These are phyloP conservation scores for Ascoidea rubescens DNA, from an alignment of 805 yeast species.

Conservation along the genomic window DNA sequence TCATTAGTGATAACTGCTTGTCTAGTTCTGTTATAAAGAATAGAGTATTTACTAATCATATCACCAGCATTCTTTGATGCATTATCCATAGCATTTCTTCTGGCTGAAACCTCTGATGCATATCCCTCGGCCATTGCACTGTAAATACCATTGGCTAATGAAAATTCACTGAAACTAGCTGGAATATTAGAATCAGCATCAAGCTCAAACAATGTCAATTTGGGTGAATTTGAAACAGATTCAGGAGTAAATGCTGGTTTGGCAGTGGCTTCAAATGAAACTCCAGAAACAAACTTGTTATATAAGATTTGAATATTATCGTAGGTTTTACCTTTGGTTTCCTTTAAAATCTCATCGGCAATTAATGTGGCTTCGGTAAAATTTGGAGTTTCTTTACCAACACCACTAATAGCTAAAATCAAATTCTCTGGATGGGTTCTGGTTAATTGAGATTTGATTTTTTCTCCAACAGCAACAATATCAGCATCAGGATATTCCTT, in stretches of 20 bases:
- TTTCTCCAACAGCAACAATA: conserved; percentile 86
- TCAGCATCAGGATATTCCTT: conserved; percentile 55
- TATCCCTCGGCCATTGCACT: conserved; percentile 95
- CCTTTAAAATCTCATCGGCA: conserved; percentile 65
- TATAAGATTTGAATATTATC: conserved; percentile 67
- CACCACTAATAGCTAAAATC: conserved; percentile 71
- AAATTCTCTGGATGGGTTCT: conserved; percentile 67
- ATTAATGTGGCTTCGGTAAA: conserved; percentile 82
- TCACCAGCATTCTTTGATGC: conserved; percentile 99
- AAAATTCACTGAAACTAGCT: conserved; percentile 67
- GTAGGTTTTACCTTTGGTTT: conserved; percentile 45
- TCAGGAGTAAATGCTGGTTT: conserved; percentile 54
- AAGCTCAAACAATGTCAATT: conserved; percentile 68
- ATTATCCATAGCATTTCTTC: conserved; percentile 99
- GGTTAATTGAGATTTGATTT: conserved; percentile 74
- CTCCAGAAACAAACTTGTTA: conserved; percentile 80
- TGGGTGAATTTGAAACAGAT: conserved; percentile 73
- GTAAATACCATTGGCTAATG: conserved; percentile 79
- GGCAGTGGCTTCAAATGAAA: conserved; percentile 75
- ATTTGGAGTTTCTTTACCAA: conserved; percentile 95
- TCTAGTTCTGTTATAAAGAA: conserved; percentile 98
- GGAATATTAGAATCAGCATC: conserved; percentile 59
- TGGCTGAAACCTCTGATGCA: conserved; percentile 94
- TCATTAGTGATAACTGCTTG: conserved; percentile 99
- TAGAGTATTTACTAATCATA: conserved; percentile 92